These are phyloP conservation scores for Xylariaceae sp. DNA, from an alignment of 2,329 filamentous ascomycete species.

Conservation along the genomic window DNA sequence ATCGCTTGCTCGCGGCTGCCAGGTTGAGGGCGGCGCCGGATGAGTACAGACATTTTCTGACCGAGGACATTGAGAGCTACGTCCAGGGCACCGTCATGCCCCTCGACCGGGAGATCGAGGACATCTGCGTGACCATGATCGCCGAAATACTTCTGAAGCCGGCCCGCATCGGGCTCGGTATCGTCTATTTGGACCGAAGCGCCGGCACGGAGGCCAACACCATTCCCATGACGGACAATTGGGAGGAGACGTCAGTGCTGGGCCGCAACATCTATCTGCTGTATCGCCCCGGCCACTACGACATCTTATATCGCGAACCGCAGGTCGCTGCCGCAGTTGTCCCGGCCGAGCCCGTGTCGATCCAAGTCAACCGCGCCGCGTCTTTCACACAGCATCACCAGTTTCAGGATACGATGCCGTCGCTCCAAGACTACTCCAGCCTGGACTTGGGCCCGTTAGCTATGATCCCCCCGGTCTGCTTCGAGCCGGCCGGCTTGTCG, in stretches of 20 bases:
- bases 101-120: constrained; percentile 76
- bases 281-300: constrained; percentile 80
- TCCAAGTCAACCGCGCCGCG: constrained; percentile 48
- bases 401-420: constrained; percentile 32
- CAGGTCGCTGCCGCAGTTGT: constrained; percentile 17
- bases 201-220: constrained; percentile 68
- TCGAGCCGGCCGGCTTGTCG: constrained; percentile 15
- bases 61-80: constrained; percentile 33
- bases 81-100: constrained; percentile 66
- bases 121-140: constrained; percentile 73
- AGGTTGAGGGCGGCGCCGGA: constrained; percentile 71
- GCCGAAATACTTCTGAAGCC: constrained; percentile 73
- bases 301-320: constrained; percentile 66
- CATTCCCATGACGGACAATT: constrained; percentile 50
- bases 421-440: constrained; percentile 34
- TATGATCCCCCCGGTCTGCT: constrained; percentile 42
- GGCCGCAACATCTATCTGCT: constrained; percentile 49
- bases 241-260: constrained; percentile 33
- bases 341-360: constrained; percentile 21
- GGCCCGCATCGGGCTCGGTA: constrained; percentile 71
- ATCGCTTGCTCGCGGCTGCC: constrained; percentile 71
- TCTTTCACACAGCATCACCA: constrained; percentile 38
- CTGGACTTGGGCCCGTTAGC: constrained; percentile 36
- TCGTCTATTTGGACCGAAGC: constrained; percentile 86
- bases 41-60: constrained; percentile 61